These are phyloP conservation scores for Tolypocladium guangdongense DNA, from an alignment of 2,329 filamentous ascomycete genomes.

Conservation along the genomic window DNA sequence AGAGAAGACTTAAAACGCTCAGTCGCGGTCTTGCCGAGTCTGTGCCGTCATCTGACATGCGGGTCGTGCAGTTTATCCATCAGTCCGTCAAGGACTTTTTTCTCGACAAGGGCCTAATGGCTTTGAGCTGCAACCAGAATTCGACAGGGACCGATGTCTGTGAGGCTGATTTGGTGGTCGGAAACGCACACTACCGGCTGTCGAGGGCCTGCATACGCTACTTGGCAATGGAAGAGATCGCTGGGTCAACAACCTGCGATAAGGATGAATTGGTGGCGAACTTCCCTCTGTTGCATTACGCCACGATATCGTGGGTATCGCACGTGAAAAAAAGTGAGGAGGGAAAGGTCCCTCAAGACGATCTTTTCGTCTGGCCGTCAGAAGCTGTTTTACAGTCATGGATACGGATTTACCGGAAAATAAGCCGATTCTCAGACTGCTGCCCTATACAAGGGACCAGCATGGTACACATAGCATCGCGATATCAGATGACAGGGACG, in stretches of 20 bases:
- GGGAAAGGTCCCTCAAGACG: not conserved
- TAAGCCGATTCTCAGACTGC: not conserved
- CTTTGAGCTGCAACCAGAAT: not conserved
- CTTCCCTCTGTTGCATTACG: slow-evolving; percentile 1
- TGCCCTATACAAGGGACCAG: not conserved
- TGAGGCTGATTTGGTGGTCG: not conserved
- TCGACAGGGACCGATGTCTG: not conserved
- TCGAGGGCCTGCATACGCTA: slow-evolving; percentile 16
- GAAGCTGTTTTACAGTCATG: not conserved
- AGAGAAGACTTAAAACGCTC: slow-evolving; percentile 8
- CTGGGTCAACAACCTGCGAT: not conserved
- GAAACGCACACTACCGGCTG: slow-evolving; percentile 9
- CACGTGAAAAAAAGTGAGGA: slow-evolving; percentile 2
- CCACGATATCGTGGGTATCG: not conserved
- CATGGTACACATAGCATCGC: not conserved
- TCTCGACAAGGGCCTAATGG: slow-evolving; percentile 7
- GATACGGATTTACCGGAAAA: not conserved
- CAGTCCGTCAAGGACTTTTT: slow-evolving; percentile 23
- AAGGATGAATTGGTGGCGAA: not conserved
- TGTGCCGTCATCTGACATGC: not conserved
- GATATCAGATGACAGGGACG: not conserved
- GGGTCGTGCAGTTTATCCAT: slow-evolving; percentile 22
- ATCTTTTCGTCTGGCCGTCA: not conserved
- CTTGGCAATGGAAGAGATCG: slow-evolving; percentile 11
- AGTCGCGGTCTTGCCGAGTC: slow-evolving; percentile 19